phyloP scores from a whole-genome alignment of 176 grass and related monocot genomes.

The bread wheat (Triticum aestivum) region DNA sequence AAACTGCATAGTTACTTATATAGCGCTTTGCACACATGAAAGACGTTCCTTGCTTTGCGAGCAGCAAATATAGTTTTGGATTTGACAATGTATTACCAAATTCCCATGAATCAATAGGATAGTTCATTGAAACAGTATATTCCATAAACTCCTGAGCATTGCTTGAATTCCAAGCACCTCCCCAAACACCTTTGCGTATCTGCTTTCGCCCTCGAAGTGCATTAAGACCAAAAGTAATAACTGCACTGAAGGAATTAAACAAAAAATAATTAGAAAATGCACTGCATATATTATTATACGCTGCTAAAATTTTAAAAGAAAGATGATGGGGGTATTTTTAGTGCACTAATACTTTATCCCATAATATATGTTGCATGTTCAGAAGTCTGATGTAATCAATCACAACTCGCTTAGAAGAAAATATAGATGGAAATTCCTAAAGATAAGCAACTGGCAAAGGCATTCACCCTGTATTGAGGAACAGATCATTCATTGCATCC shows the following conservation, averaged over 20 bases:
- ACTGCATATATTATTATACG: not conserved
- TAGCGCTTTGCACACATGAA: slow-evolving; percentile 17
- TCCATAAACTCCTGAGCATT: slow-evolving; percentile 73
- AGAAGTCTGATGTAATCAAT: not conserved
- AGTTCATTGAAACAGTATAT: slow-evolving; percentile 63
- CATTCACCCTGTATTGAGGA: slow-evolving; percentile 70
- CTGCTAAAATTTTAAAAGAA: slow-evolving; percentile 1
- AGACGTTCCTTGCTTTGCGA: not conserved
- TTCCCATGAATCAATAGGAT: slow-evolving; percentile 97
- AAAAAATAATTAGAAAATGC: slow-evolving; percentile 30
- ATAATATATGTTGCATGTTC: slow-evolving; percentile 1
- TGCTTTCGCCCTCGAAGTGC: slow-evolving; percentile 71
- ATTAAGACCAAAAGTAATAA: slow-evolving; percentile 92
- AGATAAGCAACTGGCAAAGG: not conserved
- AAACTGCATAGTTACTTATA: slow-evolving; percentile 8
- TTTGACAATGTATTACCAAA: slow-evolving; percentile 64
- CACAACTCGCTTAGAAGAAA: not conserved
- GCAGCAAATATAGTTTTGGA: not conserved
- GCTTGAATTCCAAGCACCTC: slow-evolving; percentile 79
- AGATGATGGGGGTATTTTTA: not conserved
- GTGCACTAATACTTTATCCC: not conserved
- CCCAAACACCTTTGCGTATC: slow-evolving; percentile 47
- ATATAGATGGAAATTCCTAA: not conserved
- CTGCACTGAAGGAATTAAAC: slow-evolving; percentile 55
- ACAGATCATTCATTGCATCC: slow-evolving; percentile 81